Conservation (phyloP, 495 filamentous ascomycete genomes). For the Lindgomyces ingoldianus region DNA sequence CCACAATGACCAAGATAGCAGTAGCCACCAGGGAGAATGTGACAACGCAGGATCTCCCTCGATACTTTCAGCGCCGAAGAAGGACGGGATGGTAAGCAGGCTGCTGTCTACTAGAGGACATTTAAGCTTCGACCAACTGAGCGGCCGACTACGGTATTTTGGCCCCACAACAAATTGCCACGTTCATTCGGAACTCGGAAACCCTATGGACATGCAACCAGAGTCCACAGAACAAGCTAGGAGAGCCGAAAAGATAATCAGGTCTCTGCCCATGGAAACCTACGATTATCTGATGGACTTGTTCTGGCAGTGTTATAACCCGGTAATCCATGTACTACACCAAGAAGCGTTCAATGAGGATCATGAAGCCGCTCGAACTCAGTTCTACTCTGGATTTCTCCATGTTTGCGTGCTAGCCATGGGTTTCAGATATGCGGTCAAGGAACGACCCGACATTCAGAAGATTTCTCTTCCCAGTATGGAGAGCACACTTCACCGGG, state of each 20-base stretch:
- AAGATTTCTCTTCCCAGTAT: slow-evolving; percentile 49
- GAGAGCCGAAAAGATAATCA: slow-evolving; percentile 50
- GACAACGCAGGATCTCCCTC: slow-evolving; percentile 28
- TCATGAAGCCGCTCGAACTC: slow-evolving; percentile 46
- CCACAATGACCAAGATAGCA: slow-evolving; percentile 40
- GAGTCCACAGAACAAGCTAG: slow-evolving; percentile 46
- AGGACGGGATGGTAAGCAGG: slow-evolving; percentile 48
- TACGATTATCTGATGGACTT: slow-evolving; percentile 55
- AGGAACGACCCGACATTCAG: slow-evolving; percentile 52
- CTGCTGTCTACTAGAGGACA: slow-evolving; percentile 49
- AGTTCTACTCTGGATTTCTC: slow-evolving; percentile 54
- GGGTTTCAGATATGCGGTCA: slow-evolving; percentile 54
- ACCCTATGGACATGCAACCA: slow-evolving; percentile 12
- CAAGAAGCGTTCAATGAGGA: slow-evolving; percentile 54
- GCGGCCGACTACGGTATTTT: slow-evolving; percentile 50
- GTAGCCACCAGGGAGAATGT: slow-evolving; percentile 38
- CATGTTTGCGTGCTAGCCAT: slow-evolving; percentile 57
- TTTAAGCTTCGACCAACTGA: slow-evolving; percentile 51
- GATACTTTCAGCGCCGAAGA: slow-evolving; percentile 40
- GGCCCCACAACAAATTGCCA: slow-evolving; percentile 51
- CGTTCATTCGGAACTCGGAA: slow-evolving; percentile 38
- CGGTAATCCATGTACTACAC: slow-evolving; percentile 52
- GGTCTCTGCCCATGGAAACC: slow-evolving; percentile 47
- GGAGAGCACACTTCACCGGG: slow-evolving; percentile 55
- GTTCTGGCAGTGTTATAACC: slow-evolving; percentile 57